Evolutionary conservation across 169 alveolate genomes (phyloP).

Genomic region (Toxoplasma gondii): DNA sequence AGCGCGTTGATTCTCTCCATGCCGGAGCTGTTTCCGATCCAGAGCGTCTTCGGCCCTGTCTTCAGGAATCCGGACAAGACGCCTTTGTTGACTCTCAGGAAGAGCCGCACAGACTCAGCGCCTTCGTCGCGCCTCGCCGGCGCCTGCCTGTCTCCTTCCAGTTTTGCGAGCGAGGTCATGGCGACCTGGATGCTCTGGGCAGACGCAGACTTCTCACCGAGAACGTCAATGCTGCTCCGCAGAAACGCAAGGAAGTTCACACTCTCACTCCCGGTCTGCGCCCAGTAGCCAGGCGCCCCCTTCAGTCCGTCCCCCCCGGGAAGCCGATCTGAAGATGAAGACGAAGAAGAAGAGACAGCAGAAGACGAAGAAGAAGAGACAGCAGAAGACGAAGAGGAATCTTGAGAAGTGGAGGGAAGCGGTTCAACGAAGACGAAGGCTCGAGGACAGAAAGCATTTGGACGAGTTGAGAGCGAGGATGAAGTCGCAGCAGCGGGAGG

Average conservation of each 20-base stretch:
- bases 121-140: not conserved
- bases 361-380: not conserved
- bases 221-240: not conserved
- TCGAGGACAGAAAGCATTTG: not conserved
- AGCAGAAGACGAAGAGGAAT: not conserved
- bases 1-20: not conserved
- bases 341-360: not conserved
- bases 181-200: conserved; percentile 15
- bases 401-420: not conserved
- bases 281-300: not conserved
- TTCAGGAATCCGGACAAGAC: not conserved
- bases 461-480: not conserved
- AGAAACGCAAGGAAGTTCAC: not conserved
- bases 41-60: not conserved
- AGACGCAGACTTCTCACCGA: not conserved
- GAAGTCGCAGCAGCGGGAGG: not conserved
- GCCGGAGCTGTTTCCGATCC: conserved; percentile 10
- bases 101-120: not conserved
- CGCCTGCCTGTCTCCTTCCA: not conserved
- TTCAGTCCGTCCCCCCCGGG: not conserved
- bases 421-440: conserved; percentile 10
- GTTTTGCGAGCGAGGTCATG: conserved; percentile 13
- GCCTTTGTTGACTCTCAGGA: not conserved
- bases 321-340: not conserved
- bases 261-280: conserved; percentile 5